Evolutionary conservation across 345 rosid genomes (phyloP).

Genomic region (Mangifera indica): DNA sequence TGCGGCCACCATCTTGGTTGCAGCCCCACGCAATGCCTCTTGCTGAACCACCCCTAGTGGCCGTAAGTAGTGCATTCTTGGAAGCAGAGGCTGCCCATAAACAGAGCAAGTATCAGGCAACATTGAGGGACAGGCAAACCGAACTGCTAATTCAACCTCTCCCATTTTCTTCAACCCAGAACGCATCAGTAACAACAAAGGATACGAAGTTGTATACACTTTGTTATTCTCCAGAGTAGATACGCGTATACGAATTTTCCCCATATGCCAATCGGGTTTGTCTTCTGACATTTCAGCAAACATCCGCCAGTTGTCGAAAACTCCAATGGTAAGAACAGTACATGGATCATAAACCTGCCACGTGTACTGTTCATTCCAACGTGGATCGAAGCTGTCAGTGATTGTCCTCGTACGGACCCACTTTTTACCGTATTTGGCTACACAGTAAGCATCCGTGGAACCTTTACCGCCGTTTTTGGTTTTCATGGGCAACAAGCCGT

Average conservation of each 20-base stretch:
- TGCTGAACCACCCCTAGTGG: conserved; percentile 94
- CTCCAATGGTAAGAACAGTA: conserved; percentile 79
- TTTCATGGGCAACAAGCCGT: conserved; percentile 90
- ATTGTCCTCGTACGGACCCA: conserved; percentile 95
- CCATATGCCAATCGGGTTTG: conserved; percentile 62
- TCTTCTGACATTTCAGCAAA: conserved; percentile 52
- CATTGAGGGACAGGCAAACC: conserved; percentile 78
- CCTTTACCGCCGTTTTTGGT: conserved; percentile 66
- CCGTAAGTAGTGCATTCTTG: conserved; percentile 89
- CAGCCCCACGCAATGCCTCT: conserved; percentile 90
- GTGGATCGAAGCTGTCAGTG: conserved; percentile 86
- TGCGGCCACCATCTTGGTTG: conserved; percentile 79
- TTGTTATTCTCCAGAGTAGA: conserved; percentile 90
- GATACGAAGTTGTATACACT: conserved; percentile 83
- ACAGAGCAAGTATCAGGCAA: conserved; percentile 73
- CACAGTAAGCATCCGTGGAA: conserved; percentile 90
- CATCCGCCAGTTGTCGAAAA: conserved; percentile 96
- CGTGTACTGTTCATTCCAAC: conserved; percentile 98
- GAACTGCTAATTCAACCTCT: conserved; percentile 83
- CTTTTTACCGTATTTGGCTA: conserved; percentile 95
- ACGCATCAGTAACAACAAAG: conserved; percentile 57
- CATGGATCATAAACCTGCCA: conserved; percentile 99
- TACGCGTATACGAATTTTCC: conserved; percentile 81
- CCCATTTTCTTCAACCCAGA: conserved; percentile 95
- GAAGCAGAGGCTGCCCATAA: conserved; percentile 85